Conservation (phyloP, 176 grass and related monocot genomes). For the Paspalum vaginatum region DNA sequence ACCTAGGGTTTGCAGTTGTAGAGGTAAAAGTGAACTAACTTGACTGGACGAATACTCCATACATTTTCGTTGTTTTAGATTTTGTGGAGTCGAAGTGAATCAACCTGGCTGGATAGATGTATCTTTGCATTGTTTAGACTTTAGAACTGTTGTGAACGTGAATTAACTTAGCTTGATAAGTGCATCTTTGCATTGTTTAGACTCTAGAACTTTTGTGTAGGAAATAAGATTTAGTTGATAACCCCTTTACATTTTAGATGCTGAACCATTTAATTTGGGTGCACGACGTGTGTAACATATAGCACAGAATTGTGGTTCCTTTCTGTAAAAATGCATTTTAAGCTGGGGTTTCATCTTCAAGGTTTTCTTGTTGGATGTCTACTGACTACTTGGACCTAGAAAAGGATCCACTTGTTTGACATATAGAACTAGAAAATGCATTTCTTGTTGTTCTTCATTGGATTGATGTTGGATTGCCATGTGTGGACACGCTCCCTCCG, state of each 20-base stretch:
- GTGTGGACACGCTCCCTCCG: too few relatives aligned
- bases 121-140: background rate
- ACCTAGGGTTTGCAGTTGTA: conserved; percentile 25
- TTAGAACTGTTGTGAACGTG: background rate
- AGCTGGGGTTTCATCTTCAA: background rate
- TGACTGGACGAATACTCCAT: background rate
- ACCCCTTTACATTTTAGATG: background rate
- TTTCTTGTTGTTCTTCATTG: conserved; percentile 33
- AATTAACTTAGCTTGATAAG: background rate
- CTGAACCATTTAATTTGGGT: background rate
- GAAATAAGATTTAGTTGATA: background rate
- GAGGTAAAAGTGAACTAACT: background rate
- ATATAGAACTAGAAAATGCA: too few relatives aligned
- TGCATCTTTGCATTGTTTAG: background rate
- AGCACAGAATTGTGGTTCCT: background rate
- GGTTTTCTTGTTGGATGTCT: background rate
- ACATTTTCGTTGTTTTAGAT: background rate
- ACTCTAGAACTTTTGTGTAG: background rate
- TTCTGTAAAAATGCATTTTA: background rate
- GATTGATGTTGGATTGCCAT: too few relatives aligned
- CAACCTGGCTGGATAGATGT: background rate
- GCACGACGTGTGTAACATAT: background rate
- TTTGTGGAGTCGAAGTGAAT: background rate
- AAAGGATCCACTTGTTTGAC: background rate
- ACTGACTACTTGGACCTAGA: background rate